These are phyloP conservation scores for Rhizopogon rudus DNA, from an alignment of 768 basidiomycete genomes.

Conservation along the genomic window DNA sequence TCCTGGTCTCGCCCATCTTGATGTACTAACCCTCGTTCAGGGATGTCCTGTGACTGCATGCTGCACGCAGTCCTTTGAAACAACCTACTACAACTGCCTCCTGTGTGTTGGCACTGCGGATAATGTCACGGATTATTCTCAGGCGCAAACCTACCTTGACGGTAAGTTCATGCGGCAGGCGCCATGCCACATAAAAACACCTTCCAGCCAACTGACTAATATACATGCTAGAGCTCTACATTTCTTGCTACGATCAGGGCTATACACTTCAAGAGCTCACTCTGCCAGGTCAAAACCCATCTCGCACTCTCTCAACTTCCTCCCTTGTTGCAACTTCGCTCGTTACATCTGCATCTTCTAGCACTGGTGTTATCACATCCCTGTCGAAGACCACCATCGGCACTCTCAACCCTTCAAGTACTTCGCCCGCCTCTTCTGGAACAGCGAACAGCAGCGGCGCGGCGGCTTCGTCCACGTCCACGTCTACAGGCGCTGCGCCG, in stretches of 20 bases:
- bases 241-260: slow-evolving; percentile 21
- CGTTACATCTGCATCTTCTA: not conserved
- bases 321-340: not conserved
- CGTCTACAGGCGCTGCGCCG: not conserved
- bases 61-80: slow-evolving; percentile 36
- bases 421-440: too few species aligned
- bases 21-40: slow-evolving; percentile 10
- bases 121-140: slow-evolving; percentile 22
- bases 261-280: slow-evolving; percentile 17
- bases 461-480: not conserved
- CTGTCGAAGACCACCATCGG: not conserved
- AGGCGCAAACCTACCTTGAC: slow-evolving; percentile 28
- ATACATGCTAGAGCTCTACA: slow-evolving; percentile 14
- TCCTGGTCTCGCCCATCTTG: not conserved
- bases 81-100: slow-evolving; percentile 37
- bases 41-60: slow-evolving; percentile 29
- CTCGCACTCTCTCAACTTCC: slow-evolving; percentile 7
- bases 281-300: slow-evolving; percentile 21
- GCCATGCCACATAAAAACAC: not conserved
- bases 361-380: not conserved
- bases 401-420: not conserved
- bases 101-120: slow-evolving; percentile 29
- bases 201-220: not conserved
- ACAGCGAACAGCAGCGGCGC: not conserved
- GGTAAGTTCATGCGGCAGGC: slow-evolving; percentile 18